phyloP scores from a whole-genome alignment of 768 basidiomycete species.

The Macrocybe gigantea region DNA sequence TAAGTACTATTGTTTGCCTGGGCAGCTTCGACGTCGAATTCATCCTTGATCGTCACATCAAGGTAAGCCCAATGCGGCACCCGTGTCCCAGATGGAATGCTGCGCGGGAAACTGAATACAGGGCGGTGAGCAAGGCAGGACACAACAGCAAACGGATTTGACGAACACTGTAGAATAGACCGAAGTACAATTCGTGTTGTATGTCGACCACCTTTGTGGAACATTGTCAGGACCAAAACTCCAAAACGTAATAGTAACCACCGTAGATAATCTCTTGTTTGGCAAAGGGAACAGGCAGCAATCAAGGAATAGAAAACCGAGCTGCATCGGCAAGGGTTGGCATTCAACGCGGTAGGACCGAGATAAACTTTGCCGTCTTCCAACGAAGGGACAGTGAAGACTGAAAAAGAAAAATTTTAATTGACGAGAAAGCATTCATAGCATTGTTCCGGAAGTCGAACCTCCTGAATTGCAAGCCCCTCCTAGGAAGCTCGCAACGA shows the following conservation, averaged over 20 bases:
- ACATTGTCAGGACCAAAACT: neutral
- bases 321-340: slow-evolving; percentile 44
- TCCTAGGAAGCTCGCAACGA: slow-evolving; percentile 34
- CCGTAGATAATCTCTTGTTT: slow-evolving; percentile 27
- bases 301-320: slow-evolving; percentile 48
- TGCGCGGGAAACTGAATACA: slow-evolving; percentile 22
- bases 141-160: neutral
- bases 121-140: neutral
- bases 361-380: slow-evolving; percentile 24
- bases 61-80: slow-evolving; percentile 49
- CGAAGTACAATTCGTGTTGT: slow-evolving; percentile 39
- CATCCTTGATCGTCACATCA: slow-evolving; percentile 19
- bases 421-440: neutral
- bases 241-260: slow-evolving; percentile 12
- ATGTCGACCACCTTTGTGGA: slow-evolving; percentile 39
- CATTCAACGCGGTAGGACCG: slow-evolving; percentile 26
- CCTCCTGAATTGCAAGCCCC: slow-evolving; percentile 34
- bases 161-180: slow-evolving; percentile 29
- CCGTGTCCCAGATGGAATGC: slow-evolving; percentile 33
- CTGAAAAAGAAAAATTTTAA: slow-evolving; percentile 13
- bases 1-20: slow-evolving; percentile 28
- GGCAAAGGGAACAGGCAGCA: slow-evolving; percentile 47
- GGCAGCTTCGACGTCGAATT: neutral
- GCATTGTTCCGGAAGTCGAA: slow-evolving; percentile 9
- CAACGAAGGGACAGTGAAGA: slow-evolving; percentile 28